These are phyloP conservation scores for Chaetomium fimeti DNA, from an alignment of 495 filamentous ascomycete genomes.

Conservation along the genomic window DNA sequence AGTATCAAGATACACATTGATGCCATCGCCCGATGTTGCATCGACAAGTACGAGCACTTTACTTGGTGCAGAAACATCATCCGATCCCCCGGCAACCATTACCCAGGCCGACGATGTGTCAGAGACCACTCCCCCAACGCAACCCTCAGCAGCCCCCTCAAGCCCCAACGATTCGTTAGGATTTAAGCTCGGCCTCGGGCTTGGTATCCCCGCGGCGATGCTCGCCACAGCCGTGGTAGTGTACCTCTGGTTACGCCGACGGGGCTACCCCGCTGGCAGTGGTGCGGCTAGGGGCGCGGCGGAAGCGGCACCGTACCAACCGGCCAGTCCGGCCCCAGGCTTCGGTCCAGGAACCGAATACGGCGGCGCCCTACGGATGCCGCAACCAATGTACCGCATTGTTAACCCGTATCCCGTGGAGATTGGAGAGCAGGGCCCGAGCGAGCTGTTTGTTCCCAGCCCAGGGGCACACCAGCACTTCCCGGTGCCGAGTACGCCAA, in stretches of 20 bases:
- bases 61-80: too few species aligned
- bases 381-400: neutral
- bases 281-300: neutral
- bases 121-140: too few species aligned
- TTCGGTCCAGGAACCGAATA: too few species aligned
- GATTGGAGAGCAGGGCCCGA: neutral
- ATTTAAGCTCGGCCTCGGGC: slow-evolving; percentile 24
- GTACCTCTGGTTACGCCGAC: slow-evolving; percentile 14
- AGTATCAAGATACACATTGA: neutral
- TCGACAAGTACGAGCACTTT: neutral
- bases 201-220: slow-evolving; percentile 23
- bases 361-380: neutral
- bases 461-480: neutral
- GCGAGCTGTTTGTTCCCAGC: neutral
- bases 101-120: neutral
- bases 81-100: neutral
- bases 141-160: neutral
- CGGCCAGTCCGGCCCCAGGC: neutral
- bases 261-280: neutral
- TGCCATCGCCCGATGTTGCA: neutral
- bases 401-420: neutral
- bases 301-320: neutral
- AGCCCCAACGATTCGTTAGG: neutral
- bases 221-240: slow-evolving; percentile 7
- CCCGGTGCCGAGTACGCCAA: too few species aligned